Evolutionary conservation across 305 asterid genomes (phyloP).

Genomic region (Fraxinus velutina): DNA sequence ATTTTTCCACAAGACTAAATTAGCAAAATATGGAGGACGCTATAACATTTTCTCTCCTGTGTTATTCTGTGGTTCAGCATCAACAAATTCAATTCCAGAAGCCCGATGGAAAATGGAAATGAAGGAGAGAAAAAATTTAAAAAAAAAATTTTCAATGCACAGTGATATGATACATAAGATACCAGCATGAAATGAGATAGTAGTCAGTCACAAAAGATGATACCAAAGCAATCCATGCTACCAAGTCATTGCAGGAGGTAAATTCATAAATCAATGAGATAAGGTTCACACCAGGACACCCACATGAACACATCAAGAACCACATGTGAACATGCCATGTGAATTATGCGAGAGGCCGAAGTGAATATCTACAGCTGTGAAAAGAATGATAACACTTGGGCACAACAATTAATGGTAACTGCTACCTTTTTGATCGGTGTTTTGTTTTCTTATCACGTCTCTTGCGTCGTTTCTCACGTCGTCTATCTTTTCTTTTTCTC

Average conservation of each 20-base stretch:
- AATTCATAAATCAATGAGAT: background rate
- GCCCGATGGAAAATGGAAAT: background rate
- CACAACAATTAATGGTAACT: background rate
- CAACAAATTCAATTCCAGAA: background rate
- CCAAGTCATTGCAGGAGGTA: background rate
- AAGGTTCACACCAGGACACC: background rate
- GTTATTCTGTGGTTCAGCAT: background rate
- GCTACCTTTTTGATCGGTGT: constrained; percentile 73
- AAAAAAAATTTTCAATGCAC: background rate
- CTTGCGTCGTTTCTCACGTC: constrained; percentile 75
- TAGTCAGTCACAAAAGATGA: background rate
- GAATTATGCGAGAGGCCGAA: background rate
- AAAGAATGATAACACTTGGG: background rate
- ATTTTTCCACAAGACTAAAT: constrained; percentile 10
- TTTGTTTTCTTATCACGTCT: constrained; percentile 76
- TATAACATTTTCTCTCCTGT: background rate
- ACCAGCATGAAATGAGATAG: background rate
- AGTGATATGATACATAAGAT: background rate
- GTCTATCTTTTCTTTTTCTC: constrained; percentile 63
- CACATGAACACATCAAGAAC: background rate
- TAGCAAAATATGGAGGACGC: background rate
- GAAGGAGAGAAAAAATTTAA: background rate
- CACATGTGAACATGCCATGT: background rate
- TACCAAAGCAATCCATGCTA: background rate
- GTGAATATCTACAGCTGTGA: background rate